Percentiles rank a stretch among this genome's conserved stretches.
Conservation (phyloP, 139 green algal genomes). For the Medakamo hakoo region DNA sequence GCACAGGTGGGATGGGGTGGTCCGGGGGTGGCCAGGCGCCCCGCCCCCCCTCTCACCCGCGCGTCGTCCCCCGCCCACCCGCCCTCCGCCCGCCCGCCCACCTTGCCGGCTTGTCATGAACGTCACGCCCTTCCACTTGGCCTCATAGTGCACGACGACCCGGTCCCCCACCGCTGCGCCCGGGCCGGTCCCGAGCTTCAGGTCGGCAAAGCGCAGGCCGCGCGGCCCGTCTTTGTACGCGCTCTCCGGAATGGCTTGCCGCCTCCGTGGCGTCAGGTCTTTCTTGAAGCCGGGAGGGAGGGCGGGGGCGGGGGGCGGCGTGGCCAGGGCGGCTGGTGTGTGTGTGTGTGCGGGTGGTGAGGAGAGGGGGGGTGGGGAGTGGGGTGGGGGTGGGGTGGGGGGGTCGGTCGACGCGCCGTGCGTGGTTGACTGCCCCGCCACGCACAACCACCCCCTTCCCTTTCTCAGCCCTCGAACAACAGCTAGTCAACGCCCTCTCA, state of each 20-base stretch:
- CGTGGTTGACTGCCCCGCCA: too few relatives aligned
- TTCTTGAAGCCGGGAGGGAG: slow-evolving; percentile 15
- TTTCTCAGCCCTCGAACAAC: too few relatives aligned
- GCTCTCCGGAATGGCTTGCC: slow-evolving; percentile 28
- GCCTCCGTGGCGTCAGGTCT: slow-evolving; percentile 24
- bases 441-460: too few relatives aligned
- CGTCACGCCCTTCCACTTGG: slow-evolving; percentile 43
- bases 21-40: neutral
- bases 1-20: neutral
- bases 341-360: too few relatives aligned
- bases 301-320: too few relatives aligned
- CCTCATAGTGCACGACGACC: slow-evolving; percentile 70
- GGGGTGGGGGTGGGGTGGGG: too few relatives aligned
- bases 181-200: slow-evolving; percentile 30
- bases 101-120: slow-evolving; percentile 41
- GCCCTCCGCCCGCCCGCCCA: neutral
- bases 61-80: neutral
- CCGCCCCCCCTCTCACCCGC: neutral
- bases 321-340: too few relatives aligned
- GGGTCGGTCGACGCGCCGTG: too few relatives aligned
- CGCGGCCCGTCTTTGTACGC: slow-evolving; percentile 35
- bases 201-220: slow-evolving; percentile 55
- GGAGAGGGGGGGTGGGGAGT: too few relatives aligned
- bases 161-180: slow-evolving; percentile 33
- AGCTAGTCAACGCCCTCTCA: too few relatives aligned